Base-by-base conservation (phyloP, 805 yeast species). In the Sporopachydermia lactativora region DNA sequence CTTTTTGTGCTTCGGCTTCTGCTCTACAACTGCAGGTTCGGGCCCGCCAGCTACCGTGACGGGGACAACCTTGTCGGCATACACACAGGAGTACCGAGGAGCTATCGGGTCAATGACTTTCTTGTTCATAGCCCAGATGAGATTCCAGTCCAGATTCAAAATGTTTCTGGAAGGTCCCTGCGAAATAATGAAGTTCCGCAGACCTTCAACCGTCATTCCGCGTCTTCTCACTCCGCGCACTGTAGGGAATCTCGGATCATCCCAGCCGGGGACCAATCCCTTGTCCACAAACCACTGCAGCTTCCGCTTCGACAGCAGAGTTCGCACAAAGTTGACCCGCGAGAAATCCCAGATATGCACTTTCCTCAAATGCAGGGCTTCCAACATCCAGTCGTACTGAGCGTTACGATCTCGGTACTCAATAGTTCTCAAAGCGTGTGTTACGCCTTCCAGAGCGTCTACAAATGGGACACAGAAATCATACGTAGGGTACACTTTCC, bases 231-330 rank as follows among this genome's bases (percentile, higher is more conserved):
- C 96, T 69, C 99, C 99, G 64, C 97, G 80, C 34, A 92, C 95
- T 38, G 99, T 92, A 51, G 99, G 99, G 85, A 92, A 92, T 62
- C 99, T 75, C 52, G 99, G 98, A 62, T 92, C 99, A 57, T 92
- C 96, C 99, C 99, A 92, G 66, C 85, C 86, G 17, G 72, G 54
- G 44, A 92, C 99, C 52, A 80, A 70, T 36, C 74, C 68, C 61
- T 84, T 81, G 68, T 92, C 97, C 47, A 92, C 98, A 64, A 92
- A 86, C 98, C 98, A 92, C 68, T 94, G 98, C 58, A 92, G 72
- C 70, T 92, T 92, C 70, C 99, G 81, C 79, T 92, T 92, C 46
- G 96, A 85, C 46, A 92, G 70, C 59, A 92, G 70, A 18, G 99
- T 92, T 69, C 96, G 79, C 45, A 92, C 86, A 58, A 92, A 92